Base-by-base conservation (phyloP, 2,329 filamentous ascomycete genomes). In the Neonectria neomacrospora region DNA sequence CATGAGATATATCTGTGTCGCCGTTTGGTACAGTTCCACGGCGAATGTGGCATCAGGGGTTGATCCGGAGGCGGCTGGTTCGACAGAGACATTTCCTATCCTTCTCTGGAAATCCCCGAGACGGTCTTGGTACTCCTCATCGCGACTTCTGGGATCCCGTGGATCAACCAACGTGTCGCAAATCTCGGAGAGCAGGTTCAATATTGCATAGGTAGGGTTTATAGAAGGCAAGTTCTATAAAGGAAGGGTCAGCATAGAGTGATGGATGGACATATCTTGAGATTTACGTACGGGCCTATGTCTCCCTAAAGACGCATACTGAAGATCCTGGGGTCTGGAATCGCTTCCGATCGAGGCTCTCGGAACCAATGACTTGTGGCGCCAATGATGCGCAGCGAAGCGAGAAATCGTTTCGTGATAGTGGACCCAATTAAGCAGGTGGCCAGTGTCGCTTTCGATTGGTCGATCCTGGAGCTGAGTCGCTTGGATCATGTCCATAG, bases 371-470 rank as follows among this genome's bases (percentile, higher is more conserved):
- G 58, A 14, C 8, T 42, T 52, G 1, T 63, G 61, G 2, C 32
- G 51, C 69, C 69, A 71, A 50, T 71, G 63, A n/a, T 62, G 55
- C 11, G 58, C 53, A n/a, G 67, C 58, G n/a, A 71, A 71, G 1
- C 58, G 58, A 20, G 68, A 70, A 9, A 71, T 34, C 6, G 60
- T 51, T 12, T 67, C 52, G 22, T 70, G 68, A 22, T 71, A 71
- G 41, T 66, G 63, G 16, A 67, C 68, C 69, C 69, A 71, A 14
- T 66, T 67, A 14, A 71, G 48, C 2, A 71, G 37, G 20, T 54
- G 10, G 7, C 48, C 58, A 7, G 39, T 54, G 10, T 64, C 59
- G 30, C 12, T 41, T 30, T 39, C 11, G 9, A 23, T 3, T 1
- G 54, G 42, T 9, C 53, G 44, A 2, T 48, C 5, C 2, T 32